Evolutionary conservation across 768 basidiomycete species (phyloP).

Genomic region (Auricularia sp.): DNA sequence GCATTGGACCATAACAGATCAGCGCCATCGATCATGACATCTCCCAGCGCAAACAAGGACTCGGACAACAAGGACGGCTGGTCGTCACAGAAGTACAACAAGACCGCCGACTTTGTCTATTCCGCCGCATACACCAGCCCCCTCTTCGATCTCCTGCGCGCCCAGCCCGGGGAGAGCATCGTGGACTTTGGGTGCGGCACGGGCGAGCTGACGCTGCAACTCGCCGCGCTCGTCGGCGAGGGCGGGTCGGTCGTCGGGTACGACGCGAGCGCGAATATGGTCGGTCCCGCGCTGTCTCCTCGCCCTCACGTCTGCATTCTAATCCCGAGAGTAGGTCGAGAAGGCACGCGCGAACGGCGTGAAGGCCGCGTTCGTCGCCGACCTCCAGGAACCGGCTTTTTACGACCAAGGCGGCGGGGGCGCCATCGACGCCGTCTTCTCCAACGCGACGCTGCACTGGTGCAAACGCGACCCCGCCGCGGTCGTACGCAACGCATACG

Average conservation of each 20-base stretch:
- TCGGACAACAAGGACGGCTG: constrained; percentile 29
- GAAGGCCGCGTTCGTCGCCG: constrained; percentile 37
- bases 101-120: constrained; percentile 63
- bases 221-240: constrained; percentile 41
- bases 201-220: constrained; percentile 57
- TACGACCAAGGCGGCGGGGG: constrained; percentile 26
- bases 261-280: constrained; percentile 67
- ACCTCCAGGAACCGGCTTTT: constrained; percentile 34
- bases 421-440: constrained; percentile 67
- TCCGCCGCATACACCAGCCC: constrained; percentile 33
- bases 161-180: constrained; percentile 57
- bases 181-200: constrained; percentile 78
- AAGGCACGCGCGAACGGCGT: constrained; percentile 41
- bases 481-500: constrained; percentile 51
- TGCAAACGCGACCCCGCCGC: constrained; percentile 63
- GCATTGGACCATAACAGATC: no score
- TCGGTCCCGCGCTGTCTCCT: constrained; percentile 20
- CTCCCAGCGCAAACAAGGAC: background rate
- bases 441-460: constrained; percentile 77
- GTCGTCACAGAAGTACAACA: constrained; percentile 51
- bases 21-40: no score
- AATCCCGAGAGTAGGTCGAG: constrained; percentile 31
- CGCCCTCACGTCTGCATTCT: background rate
- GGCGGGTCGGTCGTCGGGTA: constrained; percentile 52
- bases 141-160: constrained; percentile 50